Base-by-base conservation (phyloP, 805 yeast species). In the Lipomyces japonicus region DNA sequence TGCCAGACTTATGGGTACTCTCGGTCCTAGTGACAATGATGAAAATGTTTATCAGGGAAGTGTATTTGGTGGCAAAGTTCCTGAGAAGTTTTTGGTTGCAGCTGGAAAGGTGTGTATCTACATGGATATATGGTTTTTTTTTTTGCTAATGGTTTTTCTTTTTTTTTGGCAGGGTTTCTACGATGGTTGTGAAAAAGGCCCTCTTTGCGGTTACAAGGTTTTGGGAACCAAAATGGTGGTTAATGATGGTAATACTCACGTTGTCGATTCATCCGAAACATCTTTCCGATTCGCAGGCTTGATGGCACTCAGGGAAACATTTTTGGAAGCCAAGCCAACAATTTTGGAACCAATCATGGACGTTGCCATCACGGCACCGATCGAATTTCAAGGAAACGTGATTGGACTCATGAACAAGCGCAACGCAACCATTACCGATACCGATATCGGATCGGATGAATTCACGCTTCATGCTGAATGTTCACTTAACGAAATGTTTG, bases 181-280 rank as follows among this genome's bases (percentile, higher is more conserved):
- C 56, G 98, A 93, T 59, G 84, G 91, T 51, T 78, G 88, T 69
- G 95, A 87, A 67, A 89, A 88, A 77, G 99, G 99, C 61, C 98
- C 98, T 42, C 78, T 93, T 59, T 82, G 88, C 55, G 99, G 99
- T 26, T 96, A 91, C 67, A 82, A 79, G 63, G 98, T 93, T 42
- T 75, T 91, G 53, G 97, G 97, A 61, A 95, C 84, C 38, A 81
- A 81, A 60, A 93, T 93, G 97, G 76, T 86, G 59, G 80, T 93
- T 64, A 85, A 88, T 70, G 99, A 93, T 75, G 99, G 99, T 83
- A 89, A 85, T 59, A 86, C 93, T 48, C 99, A 93, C 71, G 85
- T 87, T 64, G 99, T 93, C 42, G 99, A 93, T 72, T 90, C 97
- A 44, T 86, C 90, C 53, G 99, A 93, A 74, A 75, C 89, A 72